These are phyloP conservation scores for Salix suchowensis DNA, from an alignment of 345 rosid genomes.

Conservation along the genomic window DNA sequence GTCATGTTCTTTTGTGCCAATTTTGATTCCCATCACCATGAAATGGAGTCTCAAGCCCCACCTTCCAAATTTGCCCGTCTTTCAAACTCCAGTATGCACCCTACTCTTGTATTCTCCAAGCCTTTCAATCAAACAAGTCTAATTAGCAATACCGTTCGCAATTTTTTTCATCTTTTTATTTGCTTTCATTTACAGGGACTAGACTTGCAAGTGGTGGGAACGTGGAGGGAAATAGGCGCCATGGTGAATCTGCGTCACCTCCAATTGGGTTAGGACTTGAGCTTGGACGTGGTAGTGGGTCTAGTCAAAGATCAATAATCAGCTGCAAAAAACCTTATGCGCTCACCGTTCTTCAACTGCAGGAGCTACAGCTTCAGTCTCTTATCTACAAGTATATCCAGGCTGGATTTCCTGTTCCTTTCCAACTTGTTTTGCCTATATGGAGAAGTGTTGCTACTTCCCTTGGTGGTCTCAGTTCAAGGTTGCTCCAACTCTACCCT, in stretches of 20 bases:
- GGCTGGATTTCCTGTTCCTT: constrained; percentile 41
- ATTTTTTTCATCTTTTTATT: not conserved
- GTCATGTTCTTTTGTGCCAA: constrained; percentile 1
- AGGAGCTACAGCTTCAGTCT: constrained; percentile 46
- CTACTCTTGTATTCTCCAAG: not conserved
- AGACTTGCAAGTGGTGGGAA: constrained; percentile 12
- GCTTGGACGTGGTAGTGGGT: constrained; percentile 31
- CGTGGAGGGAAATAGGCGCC: constrained; percentile 21
- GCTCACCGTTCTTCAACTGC: constrained; percentile 42
- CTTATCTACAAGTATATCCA: constrained; percentile 40
- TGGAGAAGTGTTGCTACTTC: constrained; percentile 39
- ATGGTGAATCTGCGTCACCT: constrained; percentile 19
- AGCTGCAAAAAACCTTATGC: constrained; percentile 13
- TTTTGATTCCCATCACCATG: not conserved
- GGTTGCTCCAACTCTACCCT: constrained; percentile 31
- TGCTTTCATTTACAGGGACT: constrained; percentile 11
- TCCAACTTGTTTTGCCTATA: constrained; percentile 38
- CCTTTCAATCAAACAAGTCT: not conserved
- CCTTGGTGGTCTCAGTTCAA: constrained; percentile 14
- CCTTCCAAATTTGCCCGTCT: constrained; percentile 26
- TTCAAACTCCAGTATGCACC: constrained; percentile 9
- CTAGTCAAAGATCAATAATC: not conserved
- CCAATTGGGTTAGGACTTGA: constrained; percentile 37
- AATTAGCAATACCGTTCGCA: not conserved
- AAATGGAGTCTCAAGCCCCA: constrained; percentile 28